A percentile compares a stretch with the other conserved stretches of the same genome.
Evolutionary conservation across 73 alveolate species (phyloP).

Genomic region (Tetrahymena malaccensis): DNA sequence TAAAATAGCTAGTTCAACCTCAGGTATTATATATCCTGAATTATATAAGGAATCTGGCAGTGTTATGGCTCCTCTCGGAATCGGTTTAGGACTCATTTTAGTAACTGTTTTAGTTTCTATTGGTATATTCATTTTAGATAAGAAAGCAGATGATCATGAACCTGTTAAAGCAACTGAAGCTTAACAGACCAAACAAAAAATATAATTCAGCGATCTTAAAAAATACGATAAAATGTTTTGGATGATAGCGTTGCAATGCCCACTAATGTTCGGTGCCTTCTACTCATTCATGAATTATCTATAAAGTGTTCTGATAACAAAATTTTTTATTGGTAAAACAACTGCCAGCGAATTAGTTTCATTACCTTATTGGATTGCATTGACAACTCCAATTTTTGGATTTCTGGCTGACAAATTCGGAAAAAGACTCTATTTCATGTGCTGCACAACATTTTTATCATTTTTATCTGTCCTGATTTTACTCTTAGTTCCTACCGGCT

Average conservation of each 20-base stretch:
- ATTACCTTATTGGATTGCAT: neutral
- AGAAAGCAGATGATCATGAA: neutral
- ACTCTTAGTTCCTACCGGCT: neutral
- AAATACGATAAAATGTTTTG: neutral
- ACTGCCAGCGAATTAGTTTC: neutral
- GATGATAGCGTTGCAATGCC: neutral
- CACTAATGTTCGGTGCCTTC: neutral
- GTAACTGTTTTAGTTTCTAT: neutral
- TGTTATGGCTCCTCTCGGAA: neutral
- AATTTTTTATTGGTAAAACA: neutral
- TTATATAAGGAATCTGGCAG: neutral
- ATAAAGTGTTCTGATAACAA: neutral
- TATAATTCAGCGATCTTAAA: neutral
- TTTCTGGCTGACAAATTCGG: neutral
- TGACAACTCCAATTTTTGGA: neutral
- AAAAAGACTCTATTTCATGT: neutral
- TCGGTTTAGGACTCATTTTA: neutral
- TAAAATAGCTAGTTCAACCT: neutral
- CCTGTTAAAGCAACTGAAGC: neutral
- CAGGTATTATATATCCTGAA: neutral
- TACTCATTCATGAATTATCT: neutral
- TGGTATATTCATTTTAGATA: neutral
- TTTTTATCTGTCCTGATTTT: neutral
- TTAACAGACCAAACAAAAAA: neutral
- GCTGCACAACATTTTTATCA: neutral